These are phyloP conservation scores for Dothideomycetes sp. DNA, from an alignment of 2,329 filamentous ascomycete genomes.

Conservation along the genomic window DNA sequence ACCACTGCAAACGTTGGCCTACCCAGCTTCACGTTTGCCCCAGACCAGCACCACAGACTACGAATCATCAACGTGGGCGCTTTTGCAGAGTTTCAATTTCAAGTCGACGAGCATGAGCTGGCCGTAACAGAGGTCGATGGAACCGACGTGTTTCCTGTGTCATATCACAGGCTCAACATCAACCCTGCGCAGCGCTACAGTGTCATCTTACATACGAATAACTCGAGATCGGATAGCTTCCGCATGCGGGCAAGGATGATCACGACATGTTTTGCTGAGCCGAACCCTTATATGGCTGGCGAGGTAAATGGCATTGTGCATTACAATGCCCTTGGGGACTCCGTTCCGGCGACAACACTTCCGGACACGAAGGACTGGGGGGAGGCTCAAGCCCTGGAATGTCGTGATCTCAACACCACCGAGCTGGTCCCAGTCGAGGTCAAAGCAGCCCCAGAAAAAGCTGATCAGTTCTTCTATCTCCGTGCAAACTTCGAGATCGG, in stretches of 20 bases:
- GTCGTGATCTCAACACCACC: conserved; percentile 40
- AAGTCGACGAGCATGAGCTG: conserved; percentile 53
- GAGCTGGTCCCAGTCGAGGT: conserved; percentile 34
- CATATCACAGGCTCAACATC: conserved; percentile 49
- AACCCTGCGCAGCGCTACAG: conserved; percentile 62
- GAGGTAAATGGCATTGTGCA: conserved; percentile 40
- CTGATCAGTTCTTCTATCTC: conserved; percentile 43
- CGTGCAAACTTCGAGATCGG: conserved; percentile 50
- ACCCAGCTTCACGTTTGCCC: conserved; percentile 24
- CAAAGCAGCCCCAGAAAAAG: conserved; percentile 32
- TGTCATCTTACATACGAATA: conserved; percentile 46
- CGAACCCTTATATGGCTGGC: conserved; percentile 33
- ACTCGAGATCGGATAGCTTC: conserved; percentile 19
- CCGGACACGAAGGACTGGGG: conserved; percentile 40
- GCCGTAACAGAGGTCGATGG: conserved; percentile 57
- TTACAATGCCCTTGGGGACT: conserved; percentile 25
- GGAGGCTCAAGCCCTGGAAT: conserved; percentile 37
- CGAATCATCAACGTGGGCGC: conserved; percentile 54
- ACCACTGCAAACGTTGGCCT: conserved; percentile 16
- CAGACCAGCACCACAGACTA: conserved; percentile 43
- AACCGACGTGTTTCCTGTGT: conserved; percentile 45
- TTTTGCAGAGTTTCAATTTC: conserved; percentile 55
- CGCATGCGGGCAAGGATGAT: conserved; percentile 49
- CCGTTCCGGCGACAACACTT: neutral
- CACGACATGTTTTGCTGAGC: conserved; percentile 47